These are phyloP conservation scores for Senecio squalidus DNA, from an alignment of 140 eudicot genomes.

Conservation along the genomic window DNA sequence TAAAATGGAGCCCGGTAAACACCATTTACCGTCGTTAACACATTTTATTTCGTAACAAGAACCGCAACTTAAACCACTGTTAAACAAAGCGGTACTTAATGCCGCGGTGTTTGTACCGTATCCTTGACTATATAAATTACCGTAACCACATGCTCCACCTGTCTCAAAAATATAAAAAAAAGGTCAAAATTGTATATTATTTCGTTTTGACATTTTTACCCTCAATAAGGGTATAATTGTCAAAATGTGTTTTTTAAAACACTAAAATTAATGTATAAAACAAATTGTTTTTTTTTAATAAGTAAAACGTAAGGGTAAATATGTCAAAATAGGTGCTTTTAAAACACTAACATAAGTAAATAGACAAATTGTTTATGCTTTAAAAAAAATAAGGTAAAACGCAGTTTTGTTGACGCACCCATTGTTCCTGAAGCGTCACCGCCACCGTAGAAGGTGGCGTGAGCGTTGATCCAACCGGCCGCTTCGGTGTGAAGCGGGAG, in stretches of 20 bases:
- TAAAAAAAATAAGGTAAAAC: too few relatives aligned
- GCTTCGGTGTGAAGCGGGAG: constrained; percentile 26
- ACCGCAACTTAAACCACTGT: constrained; percentile 64
- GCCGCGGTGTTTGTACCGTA: constrained; percentile 81
- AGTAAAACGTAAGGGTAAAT: too few relatives aligned
- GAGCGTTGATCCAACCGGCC: constrained; percentile 42
- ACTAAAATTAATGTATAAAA: too few relatives aligned
- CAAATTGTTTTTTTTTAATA: too few relatives aligned
- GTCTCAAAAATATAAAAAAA: neutral
- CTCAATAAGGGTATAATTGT: too few relatives aligned
- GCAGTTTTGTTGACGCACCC: constrained; percentile 31
- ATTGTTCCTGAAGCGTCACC: constrained; percentile 63
- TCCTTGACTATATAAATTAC: constrained; percentile 61
- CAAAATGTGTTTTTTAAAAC: too few relatives aligned
- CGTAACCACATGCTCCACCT: constrained; percentile 78
- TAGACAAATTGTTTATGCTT: too few relatives aligned
- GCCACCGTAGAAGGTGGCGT: constrained; percentile 67
- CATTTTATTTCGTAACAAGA: constrained; percentile 56
- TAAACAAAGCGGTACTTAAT: constrained; percentile 54
- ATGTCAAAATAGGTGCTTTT: too few relatives aligned
- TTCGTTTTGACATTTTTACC: too few relatives aligned
- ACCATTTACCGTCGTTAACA: constrained; percentile 50
- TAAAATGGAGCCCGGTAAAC: constrained; percentile 51
- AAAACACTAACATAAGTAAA: too few relatives aligned
- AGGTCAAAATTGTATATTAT: too few relatives aligned